These are phyloP conservation scores for Dendrobium chrysotoxum DNA, from an alignment of 106 monocot genomes.

Conservation along the genomic window DNA sequence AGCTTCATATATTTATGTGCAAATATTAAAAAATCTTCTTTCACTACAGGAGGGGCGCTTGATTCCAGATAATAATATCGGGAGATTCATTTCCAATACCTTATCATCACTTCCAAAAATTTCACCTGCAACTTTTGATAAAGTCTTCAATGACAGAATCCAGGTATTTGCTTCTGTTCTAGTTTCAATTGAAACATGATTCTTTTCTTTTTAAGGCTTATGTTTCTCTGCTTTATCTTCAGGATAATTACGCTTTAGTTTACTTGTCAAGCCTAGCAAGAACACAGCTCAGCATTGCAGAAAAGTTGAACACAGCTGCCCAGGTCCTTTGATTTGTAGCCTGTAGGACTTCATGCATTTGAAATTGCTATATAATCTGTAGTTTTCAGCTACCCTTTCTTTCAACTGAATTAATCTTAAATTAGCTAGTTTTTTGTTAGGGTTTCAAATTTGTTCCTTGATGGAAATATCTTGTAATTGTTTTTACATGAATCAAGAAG, in stretches of 20 bases:
- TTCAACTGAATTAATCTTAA: not conserved
- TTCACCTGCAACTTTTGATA: constrained; percentile 73
- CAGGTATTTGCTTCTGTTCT: constrained; percentile 38
- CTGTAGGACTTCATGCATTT: not conserved
- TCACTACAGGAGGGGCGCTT: constrained; percentile 58
- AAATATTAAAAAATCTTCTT: not conserved
- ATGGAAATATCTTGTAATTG: not conserved
- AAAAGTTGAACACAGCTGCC: constrained; percentile 76
- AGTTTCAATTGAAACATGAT: not conserved
- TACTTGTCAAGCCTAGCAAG: constrained; percentile 63
- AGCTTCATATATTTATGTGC: not conserved
- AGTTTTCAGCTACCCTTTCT: not conserved
- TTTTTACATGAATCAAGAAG: not conserved
- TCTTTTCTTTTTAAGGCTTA: not conserved
- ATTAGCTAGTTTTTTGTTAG: not conserved
- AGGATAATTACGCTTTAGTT: constrained; percentile 60
- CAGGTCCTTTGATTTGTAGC: constrained; percentile 41
- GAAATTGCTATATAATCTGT: not conserved
- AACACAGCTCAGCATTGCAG: constrained; percentile 65
- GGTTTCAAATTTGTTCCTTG: not conserved
- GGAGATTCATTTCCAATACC: constrained; percentile 63
- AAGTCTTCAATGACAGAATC: constrained; percentile 82
- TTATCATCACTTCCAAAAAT: constrained; percentile 66
- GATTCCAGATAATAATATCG: constrained; percentile 68
- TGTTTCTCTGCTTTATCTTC: not conserved